phyloP scores from a whole-genome alignment of 352 stramenopile species.

The Albugo laibachii region DNA sequence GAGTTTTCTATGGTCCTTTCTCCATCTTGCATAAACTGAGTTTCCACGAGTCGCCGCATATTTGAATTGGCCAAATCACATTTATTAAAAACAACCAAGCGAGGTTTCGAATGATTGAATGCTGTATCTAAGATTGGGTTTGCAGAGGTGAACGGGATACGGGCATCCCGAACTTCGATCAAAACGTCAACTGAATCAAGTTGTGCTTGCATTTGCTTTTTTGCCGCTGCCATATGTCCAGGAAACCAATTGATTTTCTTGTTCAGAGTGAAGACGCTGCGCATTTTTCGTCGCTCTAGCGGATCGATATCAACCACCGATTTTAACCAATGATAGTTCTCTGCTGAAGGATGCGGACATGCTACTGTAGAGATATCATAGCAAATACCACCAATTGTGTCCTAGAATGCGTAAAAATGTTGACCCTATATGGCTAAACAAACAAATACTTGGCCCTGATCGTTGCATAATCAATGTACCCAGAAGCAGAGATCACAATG shows the following conservation, averaged over 20 bases:
- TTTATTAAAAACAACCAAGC: constrained; percentile 77
- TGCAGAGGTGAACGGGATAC: constrained; percentile 65
- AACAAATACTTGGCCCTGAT: no score
- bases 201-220: constrained; percentile 61
- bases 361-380: no score
- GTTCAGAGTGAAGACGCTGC: constrained; percentile 53
- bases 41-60: constrained; percentile 54
- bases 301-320: no score
- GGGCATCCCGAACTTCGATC: constrained; percentile 67
- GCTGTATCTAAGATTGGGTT: constrained; percentile 63
- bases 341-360: no score
- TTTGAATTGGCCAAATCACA: constrained; percentile 72
- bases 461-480: no score
- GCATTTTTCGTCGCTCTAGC: constrained; percentile 1
- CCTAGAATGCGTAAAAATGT: no score
- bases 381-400: no score
- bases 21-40: constrained; percentile 23
- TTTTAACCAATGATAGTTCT: no score
- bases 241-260: constrained; percentile 80
- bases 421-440: no score
- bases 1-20: no score
- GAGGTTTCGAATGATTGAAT: constrained; percentile 55
- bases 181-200: constrained; percentile 65
- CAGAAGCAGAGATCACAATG: no score
- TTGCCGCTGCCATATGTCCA: constrained; percentile 66